Conservation (phyloP, 169 alveolate genomes). For the Babesia microti region DNA sequence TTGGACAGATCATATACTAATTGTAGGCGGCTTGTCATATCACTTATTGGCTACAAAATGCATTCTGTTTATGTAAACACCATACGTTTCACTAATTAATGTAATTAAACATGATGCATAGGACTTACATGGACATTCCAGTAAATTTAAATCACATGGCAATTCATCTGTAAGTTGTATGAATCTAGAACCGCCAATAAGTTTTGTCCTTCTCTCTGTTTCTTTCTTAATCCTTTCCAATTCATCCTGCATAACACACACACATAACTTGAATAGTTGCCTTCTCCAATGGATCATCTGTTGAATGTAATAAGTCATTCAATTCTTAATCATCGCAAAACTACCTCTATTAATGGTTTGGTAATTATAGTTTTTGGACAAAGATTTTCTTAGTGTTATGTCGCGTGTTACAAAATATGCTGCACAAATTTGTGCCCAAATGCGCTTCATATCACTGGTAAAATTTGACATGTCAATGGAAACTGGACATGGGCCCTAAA, state of each 20-base stretch:
- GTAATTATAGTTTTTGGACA: no score
- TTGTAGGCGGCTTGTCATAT: no score
- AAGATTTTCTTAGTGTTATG: no score
- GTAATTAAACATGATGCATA: not conserved
- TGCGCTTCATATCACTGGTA: constrained; percentile 36
- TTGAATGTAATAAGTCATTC: no score
- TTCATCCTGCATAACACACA: no score
- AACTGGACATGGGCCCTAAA: constrained; percentile 51
- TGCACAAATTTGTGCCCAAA: constrained; percentile 53
- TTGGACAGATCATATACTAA: no score
- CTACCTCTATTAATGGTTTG: no score
- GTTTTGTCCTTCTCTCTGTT: constrained; percentile 9
- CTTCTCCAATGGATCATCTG: no score
- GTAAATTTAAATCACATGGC: not conserved
- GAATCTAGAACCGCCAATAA: constrained; percentile 9
- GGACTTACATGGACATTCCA: constrained; percentile 11
- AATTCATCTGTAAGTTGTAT: constrained; percentile 6
- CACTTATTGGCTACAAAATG: not conserved
- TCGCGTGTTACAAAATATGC: constrained; percentile 11
- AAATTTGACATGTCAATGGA: constrained; percentile 40
- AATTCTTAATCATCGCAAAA: no score
- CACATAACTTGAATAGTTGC: no score
- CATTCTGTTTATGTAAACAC: constrained; percentile 8
- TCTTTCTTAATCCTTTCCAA: constrained; percentile 13
- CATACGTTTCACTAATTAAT: not conserved